Conservation (phyloP, 179 eudicot genomes). For the Actinidia polygama region DNA sequence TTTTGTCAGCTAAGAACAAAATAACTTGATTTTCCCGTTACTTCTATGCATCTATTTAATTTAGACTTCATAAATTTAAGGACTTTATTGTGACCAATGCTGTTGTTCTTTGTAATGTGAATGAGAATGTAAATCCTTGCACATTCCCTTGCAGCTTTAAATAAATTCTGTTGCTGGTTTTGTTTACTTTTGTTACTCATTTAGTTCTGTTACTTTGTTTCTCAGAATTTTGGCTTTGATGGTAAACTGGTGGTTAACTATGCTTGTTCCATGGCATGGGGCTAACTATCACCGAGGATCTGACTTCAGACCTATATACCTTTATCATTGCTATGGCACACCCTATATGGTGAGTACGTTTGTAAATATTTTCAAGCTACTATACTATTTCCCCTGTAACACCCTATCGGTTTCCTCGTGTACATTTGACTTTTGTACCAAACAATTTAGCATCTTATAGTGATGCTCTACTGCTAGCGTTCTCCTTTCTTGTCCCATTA, state of each 20-base stretch:
- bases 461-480: no score
- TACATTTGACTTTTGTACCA: no score
- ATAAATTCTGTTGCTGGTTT: background rate
- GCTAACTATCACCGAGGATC: slow-evolving; percentile 38
- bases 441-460: no score
- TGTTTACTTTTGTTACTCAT: background rate
- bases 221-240: slow-evolving; percentile 91
- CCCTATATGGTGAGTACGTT: background rate
- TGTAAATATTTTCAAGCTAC: background rate
- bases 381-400: background rate
- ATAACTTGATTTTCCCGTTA: background rate
- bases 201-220: slow-evolving; percentile 17
- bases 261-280: slow-evolving; percentile 98
- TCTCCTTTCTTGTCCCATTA: no score
- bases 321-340: background rate
- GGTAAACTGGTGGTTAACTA: slow-evolving; percentile 90
- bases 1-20: background rate
- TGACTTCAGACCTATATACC: background rate
- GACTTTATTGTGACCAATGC: background rate
- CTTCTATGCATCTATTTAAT: background rate
- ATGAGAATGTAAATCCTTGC: background rate
- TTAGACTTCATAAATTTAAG: no score
- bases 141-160: background rate
- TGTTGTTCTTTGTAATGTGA: background rate
- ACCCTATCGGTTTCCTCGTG: no score